These are phyloP conservation scores for Entomortierella lignicola DNA, from an alignment of 192 early-diverging fungal genomes.

Conservation along the genomic window DNA sequence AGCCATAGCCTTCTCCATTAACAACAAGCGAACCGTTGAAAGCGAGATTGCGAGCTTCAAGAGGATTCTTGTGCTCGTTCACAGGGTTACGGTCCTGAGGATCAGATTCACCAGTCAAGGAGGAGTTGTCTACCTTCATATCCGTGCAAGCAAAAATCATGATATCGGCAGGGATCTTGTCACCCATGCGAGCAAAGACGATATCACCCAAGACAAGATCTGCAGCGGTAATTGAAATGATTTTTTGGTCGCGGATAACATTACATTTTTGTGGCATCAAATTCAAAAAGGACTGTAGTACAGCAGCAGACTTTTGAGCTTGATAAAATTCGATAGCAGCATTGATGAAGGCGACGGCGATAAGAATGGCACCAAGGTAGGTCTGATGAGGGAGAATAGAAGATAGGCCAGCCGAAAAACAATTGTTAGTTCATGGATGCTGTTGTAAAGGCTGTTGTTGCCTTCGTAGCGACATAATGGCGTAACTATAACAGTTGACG, in stretches of 20 bases:
- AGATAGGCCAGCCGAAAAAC: neutral
- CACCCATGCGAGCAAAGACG: constrained; percentile 89
- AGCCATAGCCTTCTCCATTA: constrained; percentile 87
- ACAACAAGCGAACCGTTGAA: constrained; percentile 92
- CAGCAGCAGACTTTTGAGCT: constrained; percentile 87
- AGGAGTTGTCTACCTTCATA: constrained; percentile 97
- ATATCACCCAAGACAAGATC: constrained; percentile 90
- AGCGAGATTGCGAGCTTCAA: constrained; percentile 91
- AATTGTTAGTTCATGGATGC: neutral
- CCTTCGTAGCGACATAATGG: neutral
- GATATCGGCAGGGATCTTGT: constrained; percentile 96
- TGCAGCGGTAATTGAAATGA: constrained; percentile 70
- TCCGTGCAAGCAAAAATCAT: constrained; percentile 83
- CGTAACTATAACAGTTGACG: neutral
- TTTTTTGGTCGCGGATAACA: constrained; percentile 78
- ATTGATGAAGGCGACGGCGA: constrained; percentile 91
- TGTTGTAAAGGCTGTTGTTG: neutral
- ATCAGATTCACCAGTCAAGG: constrained; percentile 94
- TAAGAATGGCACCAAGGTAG: constrained; percentile 92
- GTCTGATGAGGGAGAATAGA: constrained; percentile 56
- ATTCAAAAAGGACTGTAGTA: constrained; percentile 93
- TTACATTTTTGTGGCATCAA: constrained; percentile 90
- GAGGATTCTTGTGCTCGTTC: constrained; percentile 81
- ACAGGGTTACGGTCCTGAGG: constrained; percentile 82
- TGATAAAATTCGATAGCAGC: constrained; percentile 94